A percentile compares a stretch with the other conserved stretches of the same genome.
Conservation (phyloP, 1,284 basidiomycete genomes). For the Lentinula novae-zelandiae region DNA sequence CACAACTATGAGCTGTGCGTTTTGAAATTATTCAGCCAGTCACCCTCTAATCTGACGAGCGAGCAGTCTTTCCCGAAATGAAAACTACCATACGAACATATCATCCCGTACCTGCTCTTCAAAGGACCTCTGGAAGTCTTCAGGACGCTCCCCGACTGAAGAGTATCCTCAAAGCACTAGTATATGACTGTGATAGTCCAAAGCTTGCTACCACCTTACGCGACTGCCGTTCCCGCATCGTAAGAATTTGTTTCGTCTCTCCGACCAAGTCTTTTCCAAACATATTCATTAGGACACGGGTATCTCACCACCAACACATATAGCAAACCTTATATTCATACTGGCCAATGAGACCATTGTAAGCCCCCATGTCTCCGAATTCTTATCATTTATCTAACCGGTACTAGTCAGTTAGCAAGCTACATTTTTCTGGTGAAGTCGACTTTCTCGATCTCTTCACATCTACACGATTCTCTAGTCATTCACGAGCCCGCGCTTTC, state of each 20-base stretch:
- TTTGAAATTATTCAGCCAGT: background rate
- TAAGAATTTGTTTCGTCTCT: conserved; percentile 27
- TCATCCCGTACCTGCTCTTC: conserved; percentile 79
- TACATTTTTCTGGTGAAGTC: conserved; percentile 50
- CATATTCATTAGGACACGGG: conserved; percentile 36
- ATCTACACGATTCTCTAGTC: conserved; percentile 53
- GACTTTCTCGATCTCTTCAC: conserved; percentile 70
- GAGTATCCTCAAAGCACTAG: conserved; percentile 55
- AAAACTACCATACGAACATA: conserved; percentile 79
- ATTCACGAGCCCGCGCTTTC: conserved; percentile 63
- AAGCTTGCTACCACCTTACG: conserved; percentile 42
- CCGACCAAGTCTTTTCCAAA: background rate
- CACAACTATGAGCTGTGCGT: conserved; percentile 82
- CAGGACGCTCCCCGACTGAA: conserved; percentile 83
- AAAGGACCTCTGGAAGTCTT: conserved; percentile 70
- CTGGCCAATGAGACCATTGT: conserved; percentile 54
- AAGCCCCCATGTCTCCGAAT: conserved; percentile 21
- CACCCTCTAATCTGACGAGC: conserved; percentile 9
- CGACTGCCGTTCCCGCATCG: conserved; percentile 42
- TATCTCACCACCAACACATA: conserved; percentile 54
- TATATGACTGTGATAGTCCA: conserved; percentile 39
- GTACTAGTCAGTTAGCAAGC: conserved; percentile 47
- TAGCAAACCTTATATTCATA: conserved; percentile 60
- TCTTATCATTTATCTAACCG: conserved; percentile 13
- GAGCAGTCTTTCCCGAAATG: conserved; percentile 73